These are phyloP conservation scores for Penicillium waksmanii DNA, from an alignment of 495 filamentous ascomycete species.

Conservation along the genomic window DNA sequence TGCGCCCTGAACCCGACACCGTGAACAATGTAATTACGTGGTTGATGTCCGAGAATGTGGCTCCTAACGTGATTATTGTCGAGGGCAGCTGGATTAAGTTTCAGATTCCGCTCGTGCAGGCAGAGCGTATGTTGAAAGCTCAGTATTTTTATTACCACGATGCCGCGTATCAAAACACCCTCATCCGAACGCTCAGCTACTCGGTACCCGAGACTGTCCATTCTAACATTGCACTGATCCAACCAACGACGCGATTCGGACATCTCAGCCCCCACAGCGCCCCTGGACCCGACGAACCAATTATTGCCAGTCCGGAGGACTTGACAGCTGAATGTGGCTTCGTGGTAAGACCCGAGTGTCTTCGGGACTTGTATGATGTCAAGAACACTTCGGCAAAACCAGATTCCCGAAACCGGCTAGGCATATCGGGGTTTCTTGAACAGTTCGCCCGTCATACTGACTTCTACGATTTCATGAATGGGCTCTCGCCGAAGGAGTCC, in stretches of 20 bases:
- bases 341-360: conserved; percentile 60
- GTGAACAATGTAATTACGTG: conserved; percentile 49
- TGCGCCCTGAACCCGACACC: conserved; percentile 51
- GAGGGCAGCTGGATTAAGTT: conserved; percentile 63
- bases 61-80: conserved; percentile 42
- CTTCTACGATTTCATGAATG: conserved; percentile 54
- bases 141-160: conserved; percentile 57
- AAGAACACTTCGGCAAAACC: conserved; percentile 44
- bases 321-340: conserved; percentile 45
- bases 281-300: conserved; percentile 27
- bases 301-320: conserved; percentile 29
- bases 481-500: conserved; percentile 53
- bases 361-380: conserved; percentile 63
- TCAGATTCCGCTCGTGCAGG: conserved; percentile 51
- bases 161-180: conserved; percentile 31
- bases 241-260: conserved; percentile 61
- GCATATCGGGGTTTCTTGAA: conserved; percentile 71
- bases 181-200: conserved; percentile 60
- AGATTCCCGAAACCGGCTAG: conserved; percentile 54
- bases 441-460: conserved; percentile 66
- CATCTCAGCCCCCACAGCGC: conserved; percentile 30
- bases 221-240: conserved; percentile 52
- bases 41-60: conserved; percentile 52
- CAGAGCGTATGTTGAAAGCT: conserved; percentile 57
- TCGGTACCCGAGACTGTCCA: conserved; percentile 57